A percentile compares a stretch with the other conserved stretches of the same genome.
These are phyloP conservation scores for Shiraia bambusicola DNA, from an alignment of 2,329 filamentous ascomycete species.

Conservation along the genomic window DNA sequence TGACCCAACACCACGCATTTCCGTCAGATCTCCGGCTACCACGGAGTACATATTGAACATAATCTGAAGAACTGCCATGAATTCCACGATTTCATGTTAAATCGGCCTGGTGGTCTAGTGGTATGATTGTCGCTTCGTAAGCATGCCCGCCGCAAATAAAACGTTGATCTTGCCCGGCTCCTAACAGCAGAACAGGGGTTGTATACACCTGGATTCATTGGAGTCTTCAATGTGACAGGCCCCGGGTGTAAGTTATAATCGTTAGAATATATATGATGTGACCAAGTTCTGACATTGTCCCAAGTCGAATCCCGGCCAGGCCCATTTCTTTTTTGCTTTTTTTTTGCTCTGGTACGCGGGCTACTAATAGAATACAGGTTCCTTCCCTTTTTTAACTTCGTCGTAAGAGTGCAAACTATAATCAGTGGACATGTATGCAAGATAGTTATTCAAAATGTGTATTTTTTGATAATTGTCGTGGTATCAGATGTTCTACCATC, in stretches of 20 bases:
- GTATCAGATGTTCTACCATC: slow-evolving; percentile 7
- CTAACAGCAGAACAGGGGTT: slow-evolving; percentile 5
- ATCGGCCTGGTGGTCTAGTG: slow-evolving; percentile 36
- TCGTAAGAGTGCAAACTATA: no score
- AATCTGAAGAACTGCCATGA: slow-evolving; percentile 7
- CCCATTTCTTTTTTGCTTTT: slow-evolving; percentile 13
- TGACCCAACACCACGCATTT: neutral
- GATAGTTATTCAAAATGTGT: neutral
- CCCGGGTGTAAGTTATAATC: slow-evolving; percentile 29
- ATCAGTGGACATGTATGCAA: no score
- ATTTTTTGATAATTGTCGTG: slow-evolving; percentile 2
- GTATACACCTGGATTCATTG: slow-evolving; percentile 23
- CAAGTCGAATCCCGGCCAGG: slow-evolving; percentile 37
- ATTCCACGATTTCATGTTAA: slow-evolving; percentile 3
- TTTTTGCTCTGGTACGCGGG: slow-evolving; percentile 1
- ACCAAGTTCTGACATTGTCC: neutral
- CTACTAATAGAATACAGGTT: neutral
- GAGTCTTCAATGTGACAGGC: slow-evolving; percentile 38
- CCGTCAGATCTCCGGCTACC: neutral
- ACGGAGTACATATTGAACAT: neutral
- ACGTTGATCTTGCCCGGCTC: slow-evolving; percentile 4
- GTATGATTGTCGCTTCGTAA: slow-evolving; percentile 35
- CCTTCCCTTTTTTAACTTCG: neutral
- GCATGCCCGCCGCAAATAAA: no score
- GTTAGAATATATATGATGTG: no score